Conservation (phyloP, 768 basidiomycete species). For the Calocybe indica region DNA sequence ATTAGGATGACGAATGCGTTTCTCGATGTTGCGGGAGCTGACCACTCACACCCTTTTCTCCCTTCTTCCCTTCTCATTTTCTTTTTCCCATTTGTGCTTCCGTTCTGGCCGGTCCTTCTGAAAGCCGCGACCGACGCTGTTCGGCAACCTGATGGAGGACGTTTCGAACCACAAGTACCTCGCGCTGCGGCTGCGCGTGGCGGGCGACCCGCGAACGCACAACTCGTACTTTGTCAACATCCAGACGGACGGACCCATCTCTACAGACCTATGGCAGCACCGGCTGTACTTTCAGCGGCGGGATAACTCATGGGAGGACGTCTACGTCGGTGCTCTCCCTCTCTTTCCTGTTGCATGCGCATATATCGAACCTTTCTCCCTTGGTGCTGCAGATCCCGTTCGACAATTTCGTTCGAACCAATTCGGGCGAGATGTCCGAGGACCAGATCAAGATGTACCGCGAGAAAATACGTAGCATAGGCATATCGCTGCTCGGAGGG, state of each 20-base stretch:
- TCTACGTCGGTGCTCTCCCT: constrained; percentile 52
- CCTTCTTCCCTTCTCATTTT: not conserved
- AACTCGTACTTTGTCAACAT: constrained; percentile 92
- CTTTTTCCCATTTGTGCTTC: not conserved
- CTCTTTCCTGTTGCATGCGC: constrained; percentile 7
- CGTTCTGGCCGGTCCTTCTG: too few species aligned
- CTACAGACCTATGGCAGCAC: constrained; percentile 93
- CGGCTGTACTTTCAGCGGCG: constrained; percentile 71
- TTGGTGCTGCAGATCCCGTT: constrained; percentile 65
- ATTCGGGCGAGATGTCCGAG: constrained; percentile 62
- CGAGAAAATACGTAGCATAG: constrained; percentile 72
- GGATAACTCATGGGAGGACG: constrained; percentile 72
- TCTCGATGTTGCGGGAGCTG: too few species aligned
- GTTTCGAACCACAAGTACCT: constrained; percentile 78
- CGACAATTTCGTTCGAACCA: constrained; percentile 66
- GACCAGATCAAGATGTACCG: constrained; percentile 72
- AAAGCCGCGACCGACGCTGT: constrained; percentile 74
- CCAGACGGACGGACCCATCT: constrained; percentile 78
- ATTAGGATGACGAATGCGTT: too few species aligned
- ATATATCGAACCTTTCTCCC: constrained; percentile 5
- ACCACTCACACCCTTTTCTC: not conserved
- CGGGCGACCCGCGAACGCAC: constrained; percentile 70
- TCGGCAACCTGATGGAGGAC: constrained; percentile 84
- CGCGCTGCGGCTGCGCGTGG: constrained; percentile 70
- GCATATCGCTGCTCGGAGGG: constrained; percentile 84